Base-by-base conservation (phyloP, 2,329 filamentous ascomycete genomes). In the Botrytis fabae region DNA sequence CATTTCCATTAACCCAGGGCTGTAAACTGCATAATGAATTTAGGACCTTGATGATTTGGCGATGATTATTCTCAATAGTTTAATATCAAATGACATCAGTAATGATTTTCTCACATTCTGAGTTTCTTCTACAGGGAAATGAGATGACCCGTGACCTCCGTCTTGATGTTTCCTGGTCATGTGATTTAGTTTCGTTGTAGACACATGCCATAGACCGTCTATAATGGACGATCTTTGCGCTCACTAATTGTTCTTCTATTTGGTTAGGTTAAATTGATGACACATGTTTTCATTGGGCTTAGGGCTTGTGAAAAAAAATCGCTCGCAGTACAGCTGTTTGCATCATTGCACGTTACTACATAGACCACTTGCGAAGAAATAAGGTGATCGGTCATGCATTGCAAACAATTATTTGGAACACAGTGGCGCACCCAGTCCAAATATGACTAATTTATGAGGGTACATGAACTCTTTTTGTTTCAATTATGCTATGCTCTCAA, bases 351-450 rank as follows among this genome's bases (percentile, higher is more conserved):
- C 10, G 22, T 32, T 35, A 22, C 28, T 12, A 64, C 9, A 25
- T 12, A 25, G 44, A 18, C 14, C 28, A 64, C 9, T 46, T 22
- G 22, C 7, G 10, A 12, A 28, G 10, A 35, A n/a, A 20, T 8
- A 3, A 32, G 22, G 28, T 46, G 12, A 7, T 44, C 22, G 20
- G 2, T 22, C 40, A 44, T 28, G 25, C 3, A 28, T 18, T 10
- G 28, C 18, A 44, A 64, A 2, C 6, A 6, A 4, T 14, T 64
- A 4, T 32, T 32, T 64, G 1, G 20, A 44, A 46, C 2, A 6
- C 16, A 2, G 12, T 9, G 18, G 32, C 8, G 9, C 40, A 9
- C n/a, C 22, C 4, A 25, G 1, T 7, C 7, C 8, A 22, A 0
- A 12, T 7, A 22, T 5, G 22, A 20, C 4, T 16, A 18, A 5